A percentile compares a stretch with the other conserved stretches of the same genome.
Evolutionary conservation across 2,329 filamentous ascomycete genomes (phyloP).

Genomic region (Teratosphaeria viscida): DNA sequence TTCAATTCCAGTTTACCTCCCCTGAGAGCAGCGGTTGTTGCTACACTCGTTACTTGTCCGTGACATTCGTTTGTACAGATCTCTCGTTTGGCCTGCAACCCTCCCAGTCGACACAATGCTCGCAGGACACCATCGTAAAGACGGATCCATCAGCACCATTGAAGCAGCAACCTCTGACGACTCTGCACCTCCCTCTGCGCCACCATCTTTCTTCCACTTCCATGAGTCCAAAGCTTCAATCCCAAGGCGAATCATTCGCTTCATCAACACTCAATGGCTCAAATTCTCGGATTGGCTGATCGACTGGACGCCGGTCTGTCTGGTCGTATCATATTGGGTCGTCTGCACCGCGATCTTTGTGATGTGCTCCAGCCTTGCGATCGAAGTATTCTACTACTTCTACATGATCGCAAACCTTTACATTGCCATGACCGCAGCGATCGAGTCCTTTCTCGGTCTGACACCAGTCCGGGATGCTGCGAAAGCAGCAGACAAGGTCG

Average conservation of each 20-base stretch:
- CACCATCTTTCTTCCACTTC: not conserved
- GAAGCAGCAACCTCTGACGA: not conserved
- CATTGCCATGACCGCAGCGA: conserved; percentile 17
- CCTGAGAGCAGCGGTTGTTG: not conserved
- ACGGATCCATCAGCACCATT: not conserved
- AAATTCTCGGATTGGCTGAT: conserved; percentile 21
- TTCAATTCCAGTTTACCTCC: not conserved
- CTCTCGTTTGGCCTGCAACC: not conserved
- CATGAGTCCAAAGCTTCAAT: not conserved
- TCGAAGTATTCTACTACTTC: conserved; percentile 24
- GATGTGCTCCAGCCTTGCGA: conserved; percentile 15
- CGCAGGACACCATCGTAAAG: not conserved
- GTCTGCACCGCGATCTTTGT: conserved; percentile 23
- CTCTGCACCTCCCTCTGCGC: not conserved
- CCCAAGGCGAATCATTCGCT: not conserved
- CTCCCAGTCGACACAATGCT: not conserved
- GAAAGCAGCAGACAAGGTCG: conserved; percentile 19
- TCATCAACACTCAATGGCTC: conserved; percentile 6
- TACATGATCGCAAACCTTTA: conserved; percentile 25
- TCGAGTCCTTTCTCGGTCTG: conserved; percentile 24
- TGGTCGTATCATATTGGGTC: conserved; percentile 21
- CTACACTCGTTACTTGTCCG: not conserved
- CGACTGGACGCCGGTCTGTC: conserved; percentile 20
- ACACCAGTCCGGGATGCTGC: conserved; percentile 20
- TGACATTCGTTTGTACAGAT: not conserved